Base-by-base conservation (phyloP, 345 rosid genomes). In the Brassica nigra region DNA sequence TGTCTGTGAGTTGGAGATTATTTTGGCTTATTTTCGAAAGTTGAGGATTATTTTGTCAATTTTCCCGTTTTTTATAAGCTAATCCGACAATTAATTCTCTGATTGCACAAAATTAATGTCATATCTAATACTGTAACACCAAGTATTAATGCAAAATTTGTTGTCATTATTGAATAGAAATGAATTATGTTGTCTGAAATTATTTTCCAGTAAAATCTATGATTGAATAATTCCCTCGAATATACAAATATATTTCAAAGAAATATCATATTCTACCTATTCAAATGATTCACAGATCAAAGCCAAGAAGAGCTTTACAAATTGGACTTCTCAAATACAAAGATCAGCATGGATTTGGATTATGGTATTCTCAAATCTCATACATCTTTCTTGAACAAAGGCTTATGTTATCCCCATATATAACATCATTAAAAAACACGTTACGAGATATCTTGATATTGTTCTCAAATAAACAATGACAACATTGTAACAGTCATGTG, bases 351-450 rank as follows among this genome's bases (percentile, higher is more conserved):
- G 68, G 15, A 66, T 58, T 39, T 78, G 20, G 77, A 72, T 52
- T 65, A 73, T 55, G 68, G 10, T 57, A 57, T 57, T 10, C 2
- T 54, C 61, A 16, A 5, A n/a, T 10, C 2, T 54, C 61, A 16
- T n/a, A n/a, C 15, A 52, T 52, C 20, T 52, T 52, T 52, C 57
- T 52, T 52, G 57, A 52, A 52, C 57, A 52, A 52, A 52, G 57
- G 57, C 57, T n/a, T 2, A 52, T 52, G 57, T n/a, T 30, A 70
- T 62, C 76, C 14, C 9, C 76, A 65, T 28, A 47, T 10, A 59
- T 58, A 23, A 5, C 73, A 73, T 73, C 69, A 79, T 31, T 58
- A 30, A 58, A 66, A 73, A 71, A 79, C 70, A 74, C 62, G 65
- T 61, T 15, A 79, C 33, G 29, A 79, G 14, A 73, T 73, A 42